phyloP scores from a whole-genome alignment of 1,284 basidiomycete species.

The Pholiota adiposa region DNA sequence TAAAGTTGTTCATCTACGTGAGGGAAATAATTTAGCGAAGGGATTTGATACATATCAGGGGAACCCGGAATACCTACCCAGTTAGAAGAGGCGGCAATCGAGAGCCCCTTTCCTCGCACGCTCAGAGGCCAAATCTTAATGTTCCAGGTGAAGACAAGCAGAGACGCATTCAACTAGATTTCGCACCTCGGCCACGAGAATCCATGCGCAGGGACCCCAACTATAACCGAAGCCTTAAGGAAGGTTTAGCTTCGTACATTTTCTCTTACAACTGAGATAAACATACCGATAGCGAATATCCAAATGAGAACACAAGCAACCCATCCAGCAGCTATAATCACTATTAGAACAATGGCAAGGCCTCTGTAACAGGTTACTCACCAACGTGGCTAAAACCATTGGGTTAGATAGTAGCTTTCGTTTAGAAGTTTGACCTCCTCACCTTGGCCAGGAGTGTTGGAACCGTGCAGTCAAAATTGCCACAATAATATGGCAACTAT shows the following conservation, averaged over 20 bases:
- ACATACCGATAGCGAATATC: conserved; percentile 65
- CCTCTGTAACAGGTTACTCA: conserved; percentile 14
- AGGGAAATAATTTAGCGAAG: neutral
- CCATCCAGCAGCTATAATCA: conserved; percentile 60
- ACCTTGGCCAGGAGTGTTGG: conserved; percentile 54
- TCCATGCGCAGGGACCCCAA: conserved; percentile 75
- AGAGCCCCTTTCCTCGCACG: conserved; percentile 70
- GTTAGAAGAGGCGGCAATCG: conserved; percentile 72
- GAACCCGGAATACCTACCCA: conserved; percentile 61
- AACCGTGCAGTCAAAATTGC: conserved; percentile 62
- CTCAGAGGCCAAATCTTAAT: conserved; percentile 64
- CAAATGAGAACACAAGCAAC: conserved; percentile 67
- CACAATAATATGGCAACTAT: conserved; percentile 69
- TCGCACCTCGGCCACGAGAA: conserved; percentile 59
- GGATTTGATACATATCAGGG: too few species aligned
- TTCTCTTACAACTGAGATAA: neutral
- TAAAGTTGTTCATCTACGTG: conserved; percentile 76
- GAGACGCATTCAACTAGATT: too few species aligned
- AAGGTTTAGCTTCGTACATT: neutral
- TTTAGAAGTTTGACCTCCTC: conserved; percentile 24
- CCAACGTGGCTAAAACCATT: conserved; percentile 33
- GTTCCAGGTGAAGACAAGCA: neutral
- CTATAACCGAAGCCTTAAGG: conserved; percentile 62
- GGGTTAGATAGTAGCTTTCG: neutral
- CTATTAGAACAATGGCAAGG: neutral